Base-by-base conservation (phyloP, 2,329 filamentous ascomycete genomes). In the Pyrenophora tritici-repentis region DNA sequence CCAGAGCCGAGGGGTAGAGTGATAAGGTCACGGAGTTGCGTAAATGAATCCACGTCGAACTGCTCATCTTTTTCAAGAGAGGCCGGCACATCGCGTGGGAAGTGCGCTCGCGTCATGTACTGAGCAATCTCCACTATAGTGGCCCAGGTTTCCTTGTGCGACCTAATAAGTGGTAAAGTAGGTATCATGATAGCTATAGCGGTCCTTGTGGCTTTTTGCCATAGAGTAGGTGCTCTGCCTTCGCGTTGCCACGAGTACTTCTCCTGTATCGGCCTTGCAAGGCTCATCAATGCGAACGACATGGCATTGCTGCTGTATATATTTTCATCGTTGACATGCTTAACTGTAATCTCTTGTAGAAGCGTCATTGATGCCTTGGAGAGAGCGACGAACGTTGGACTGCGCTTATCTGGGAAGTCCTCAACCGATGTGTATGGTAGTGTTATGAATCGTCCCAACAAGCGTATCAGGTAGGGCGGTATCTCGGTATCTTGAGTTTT, bases 371-470 rank as follows among this genome's bases (percentile, higher is more conserved):
- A 86, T 16, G 84, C 84, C 71, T 94, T 96, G 1, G 92, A 91
- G 67, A 97, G 83, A 29, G 94, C 93, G 47, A 99, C 86, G 67
- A 91, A 97, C 0, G 91, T 96, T 6, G 90, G 88, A 49, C 85
- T 85, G 42, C 66, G 67, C 47, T 65, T 70, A 14, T 55, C 53
- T 9, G 59, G 50, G 1, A 52, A 53, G 20, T 55, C 43, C 8
- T 50, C 61, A 5, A 56, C 50, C 13, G 66, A 64, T 0, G 78
- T 73, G 61, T 90, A 92, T 1, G 90, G 87, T 29, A 96, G 77
- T 2, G 84, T 81, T 7, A 86, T 82, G 52, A 96, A 85, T 42
- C 89, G 83, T 1, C 90, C 84, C 8, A 91, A 81, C 47, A 89
- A 82, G 1, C 77, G 77, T 42, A 92, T 80, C 62, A 96, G 75